phyloP scores from a whole-genome alignment of 495 filamentous ascomycete genomes.

The Penicillium soppii region DNA sequence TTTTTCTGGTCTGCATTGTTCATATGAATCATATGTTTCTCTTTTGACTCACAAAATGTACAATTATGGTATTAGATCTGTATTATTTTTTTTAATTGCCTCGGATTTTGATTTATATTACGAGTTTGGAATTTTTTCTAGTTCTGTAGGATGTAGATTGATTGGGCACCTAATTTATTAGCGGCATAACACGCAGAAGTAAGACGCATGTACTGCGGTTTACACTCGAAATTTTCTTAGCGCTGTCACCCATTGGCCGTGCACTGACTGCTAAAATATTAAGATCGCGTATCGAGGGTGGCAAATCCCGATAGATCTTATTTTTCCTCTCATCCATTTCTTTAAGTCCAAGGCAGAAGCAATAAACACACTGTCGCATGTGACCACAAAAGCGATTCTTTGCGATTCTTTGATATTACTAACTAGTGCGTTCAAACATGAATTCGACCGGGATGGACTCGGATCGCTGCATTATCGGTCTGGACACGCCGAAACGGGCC shows the following conservation, averaged over 20 bases:
- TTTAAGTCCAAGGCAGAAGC: not conserved
- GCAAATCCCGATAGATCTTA: conserved; percentile 3
- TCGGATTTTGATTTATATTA: not conserved
- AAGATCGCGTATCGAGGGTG: conserved; percentile 6
- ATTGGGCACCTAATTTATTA: not conserved
- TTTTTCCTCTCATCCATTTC: not conserved
- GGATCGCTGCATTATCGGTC: conserved; percentile 4
- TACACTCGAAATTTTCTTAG: conserved; percentile 2
- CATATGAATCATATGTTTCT: conserved; percentile 2
- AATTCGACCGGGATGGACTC: conserved; percentile 5
- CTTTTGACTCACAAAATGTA: not conserved
- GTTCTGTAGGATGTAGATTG: not conserved
- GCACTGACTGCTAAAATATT: conserved; percentile 3
- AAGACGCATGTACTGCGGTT: not conserved
- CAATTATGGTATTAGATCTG: not conserved
- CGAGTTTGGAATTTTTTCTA: not conserved
- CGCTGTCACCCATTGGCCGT: not conserved
- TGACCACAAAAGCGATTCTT: not conserved
- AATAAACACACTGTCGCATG: not conserved
- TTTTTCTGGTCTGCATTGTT: not conserved
- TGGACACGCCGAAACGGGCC: conserved; percentile 15
- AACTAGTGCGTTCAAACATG: not conserved
- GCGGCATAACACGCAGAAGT: not conserved
- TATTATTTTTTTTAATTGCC: too few relatives aligned
- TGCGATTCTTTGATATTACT: too few relatives aligned